Percentiles rank a stretch among this genome's conserved stretches.
These are phyloP conservation scores for Xylaria sp. DNA, from an alignment of 2,329 filamentous ascomycete genomes.

Conservation along the genomic window DNA sequence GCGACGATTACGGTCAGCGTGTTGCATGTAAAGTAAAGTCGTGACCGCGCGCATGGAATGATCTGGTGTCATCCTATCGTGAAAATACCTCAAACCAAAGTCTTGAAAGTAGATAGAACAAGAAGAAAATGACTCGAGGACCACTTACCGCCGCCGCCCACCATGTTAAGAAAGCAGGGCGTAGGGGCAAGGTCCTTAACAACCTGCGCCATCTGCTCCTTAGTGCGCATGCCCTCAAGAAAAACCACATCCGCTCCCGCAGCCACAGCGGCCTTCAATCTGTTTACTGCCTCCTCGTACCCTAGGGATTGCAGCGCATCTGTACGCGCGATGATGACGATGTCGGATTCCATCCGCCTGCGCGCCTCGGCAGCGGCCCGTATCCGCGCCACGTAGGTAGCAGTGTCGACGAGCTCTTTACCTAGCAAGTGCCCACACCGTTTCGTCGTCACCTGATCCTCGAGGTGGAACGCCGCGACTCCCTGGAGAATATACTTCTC, in stretches of 20 bases:
- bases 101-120: neutral
- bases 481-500: constrained; percentile 46
- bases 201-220: constrained; percentile 45
- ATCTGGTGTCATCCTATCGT: neutral
- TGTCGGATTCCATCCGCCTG: constrained; percentile 57
- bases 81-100: neutral
- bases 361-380: constrained; percentile 49
- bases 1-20: constrained; percentile 39
- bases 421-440: constrained; percentile 54
- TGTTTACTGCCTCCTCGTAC: constrained; percentile 59
- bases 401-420: constrained; percentile 49
- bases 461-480: constrained; percentile 48
- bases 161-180: neutral
- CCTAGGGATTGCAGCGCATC: constrained; percentile 62
- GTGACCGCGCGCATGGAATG: constrained; percentile 42
- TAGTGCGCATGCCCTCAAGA: constrained; percentile 59
- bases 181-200: constrained; percentile 4
- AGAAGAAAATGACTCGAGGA: neutral
- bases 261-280: constrained; percentile 56
- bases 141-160: constrained; percentile 5
- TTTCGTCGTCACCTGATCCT: constrained; percentile 52
- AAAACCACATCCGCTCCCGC: constrained; percentile 63
- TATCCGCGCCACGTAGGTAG: constrained; percentile 47
- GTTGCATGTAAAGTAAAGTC: constrained; percentile 49
- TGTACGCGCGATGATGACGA: constrained; percentile 68